phyloP scores from a whole-genome alignment of 805 yeast species.

The Blastobotrys robertii region DNA sequence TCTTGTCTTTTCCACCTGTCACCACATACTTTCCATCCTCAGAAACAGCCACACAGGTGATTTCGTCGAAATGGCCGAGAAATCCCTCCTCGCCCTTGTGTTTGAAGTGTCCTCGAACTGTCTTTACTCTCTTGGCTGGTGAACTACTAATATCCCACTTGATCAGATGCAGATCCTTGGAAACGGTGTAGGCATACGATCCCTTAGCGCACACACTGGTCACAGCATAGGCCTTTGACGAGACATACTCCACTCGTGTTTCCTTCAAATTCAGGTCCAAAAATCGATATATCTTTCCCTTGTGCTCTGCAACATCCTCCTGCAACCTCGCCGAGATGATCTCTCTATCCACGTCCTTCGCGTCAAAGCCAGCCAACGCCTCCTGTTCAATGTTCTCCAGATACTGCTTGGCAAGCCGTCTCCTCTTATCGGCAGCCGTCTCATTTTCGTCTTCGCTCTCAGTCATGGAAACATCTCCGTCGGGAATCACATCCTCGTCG shows the following conservation, averaged over 20 bases:
- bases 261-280: constrained; percentile 41
- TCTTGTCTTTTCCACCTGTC: constrained; percentile 81
- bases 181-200: constrained; percentile 64
- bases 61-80: constrained; percentile 70
- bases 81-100: constrained; percentile 38
- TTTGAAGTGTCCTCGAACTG: constrained; percentile 39
- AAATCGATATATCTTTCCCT: constrained; percentile 71
- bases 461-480: constrained; percentile 10
- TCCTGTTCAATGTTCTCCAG: constrained; percentile 66
- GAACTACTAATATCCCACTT: constrained; percentile 62
- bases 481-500: constrained; percentile 11
- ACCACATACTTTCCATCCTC: constrained; percentile 83
- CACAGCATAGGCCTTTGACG: constrained; percentile 22
- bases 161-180: constrained; percentile 70
- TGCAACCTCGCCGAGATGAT: constrained; percentile 70
- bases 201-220: constrained; percentile 41
- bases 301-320: constrained; percentile 81
- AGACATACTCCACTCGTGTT: constrained; percentile 10
- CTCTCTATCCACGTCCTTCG: constrained; percentile 83
- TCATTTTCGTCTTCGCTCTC: constrained; percentile 33
- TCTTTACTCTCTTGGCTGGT: constrained; percentile 49
- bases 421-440: constrained; percentile 84
- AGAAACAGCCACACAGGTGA: constrained; percentile 69
- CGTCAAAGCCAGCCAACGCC: constrained; percentile 54
- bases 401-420: constrained; percentile 90